phyloP scores from a whole-genome alignment of 352 stramenopile species.

The Globisporangium ultimum region DNA sequence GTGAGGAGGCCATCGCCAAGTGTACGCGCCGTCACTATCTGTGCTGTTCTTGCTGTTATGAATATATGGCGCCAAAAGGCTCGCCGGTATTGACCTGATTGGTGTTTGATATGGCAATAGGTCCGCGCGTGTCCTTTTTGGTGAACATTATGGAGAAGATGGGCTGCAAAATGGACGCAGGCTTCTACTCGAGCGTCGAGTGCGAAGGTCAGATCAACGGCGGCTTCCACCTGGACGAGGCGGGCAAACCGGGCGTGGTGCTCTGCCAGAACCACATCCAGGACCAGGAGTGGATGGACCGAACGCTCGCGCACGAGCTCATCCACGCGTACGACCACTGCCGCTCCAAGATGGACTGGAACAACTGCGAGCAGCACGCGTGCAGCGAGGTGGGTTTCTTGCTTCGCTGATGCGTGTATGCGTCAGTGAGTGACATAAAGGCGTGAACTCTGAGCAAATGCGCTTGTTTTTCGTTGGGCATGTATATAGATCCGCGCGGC shows the following conservation, averaged over 20 bases:
- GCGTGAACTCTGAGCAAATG: background rate
- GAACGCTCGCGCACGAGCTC: constrained; percentile 91
- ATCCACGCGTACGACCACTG: constrained; percentile 94
- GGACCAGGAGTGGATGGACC: constrained; percentile 91
- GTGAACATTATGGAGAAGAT: constrained; percentile 84
- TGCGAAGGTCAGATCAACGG: constrained; percentile 86
- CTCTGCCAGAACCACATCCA: constrained; percentile 90
- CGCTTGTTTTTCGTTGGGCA: background rate
- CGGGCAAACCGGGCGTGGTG: constrained; percentile 71
- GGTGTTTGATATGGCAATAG: constrained; percentile 22
- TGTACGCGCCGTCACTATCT: constrained; percentile 34
- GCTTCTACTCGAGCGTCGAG: constrained; percentile 80
- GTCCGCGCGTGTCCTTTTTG: constrained; percentile 76
- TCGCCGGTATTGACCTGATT: background rate
- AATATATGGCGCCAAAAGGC: background rate
- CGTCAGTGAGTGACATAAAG: background rate
- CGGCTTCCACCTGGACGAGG: constrained; percentile 79
- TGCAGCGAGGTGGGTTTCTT: constrained; percentile 80
- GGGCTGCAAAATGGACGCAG: constrained; percentile 69
- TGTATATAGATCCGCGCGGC: constrained; percentile 59
- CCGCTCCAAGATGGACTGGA: constrained; percentile 91
- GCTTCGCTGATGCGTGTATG: background rate
- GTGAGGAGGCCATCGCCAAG: constrained; percentile 58
- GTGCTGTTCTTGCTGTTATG: background rate
- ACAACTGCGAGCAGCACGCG: constrained; percentile 90